Evolutionary conservation across 495 filamentous ascomycete species (phyloP).

Genomic region (Alectoria sarmentosa): DNA sequence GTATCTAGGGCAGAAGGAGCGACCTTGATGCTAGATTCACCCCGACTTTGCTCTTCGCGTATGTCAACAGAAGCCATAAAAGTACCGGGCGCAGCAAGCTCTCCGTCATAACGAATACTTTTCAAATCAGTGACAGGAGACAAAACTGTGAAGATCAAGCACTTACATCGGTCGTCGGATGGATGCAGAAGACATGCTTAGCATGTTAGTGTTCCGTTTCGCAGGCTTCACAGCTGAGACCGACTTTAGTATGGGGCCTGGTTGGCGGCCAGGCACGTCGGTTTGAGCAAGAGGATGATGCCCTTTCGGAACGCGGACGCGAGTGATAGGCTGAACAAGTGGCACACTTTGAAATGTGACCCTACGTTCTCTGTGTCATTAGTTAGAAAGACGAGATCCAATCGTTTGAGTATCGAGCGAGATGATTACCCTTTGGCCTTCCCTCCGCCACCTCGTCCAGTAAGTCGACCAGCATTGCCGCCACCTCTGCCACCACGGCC

Average conservation of each 20-base stretch:
- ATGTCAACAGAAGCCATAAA: not conserved
- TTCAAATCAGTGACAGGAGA: not conserved
- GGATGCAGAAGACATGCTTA: not conserved
- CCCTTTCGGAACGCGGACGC: conserved; percentile 5
- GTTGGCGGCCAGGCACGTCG: not conserved
- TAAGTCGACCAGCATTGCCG: not conserved
- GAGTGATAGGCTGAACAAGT: not conserved
- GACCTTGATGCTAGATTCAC: not conserved
- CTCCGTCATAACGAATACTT: not conserved
- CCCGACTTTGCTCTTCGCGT: not conserved
- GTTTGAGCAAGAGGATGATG: not conserved
- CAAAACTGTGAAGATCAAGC: not conserved
- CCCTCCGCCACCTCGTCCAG: not conserved
- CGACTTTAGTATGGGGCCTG: not conserved
- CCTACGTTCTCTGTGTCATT: conserved; percentile 2
- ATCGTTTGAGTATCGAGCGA: not conserved
- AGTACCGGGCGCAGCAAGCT: not conserved
- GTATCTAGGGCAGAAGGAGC: not conserved
- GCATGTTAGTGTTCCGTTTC: not conserved
- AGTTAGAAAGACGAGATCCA: not conserved
- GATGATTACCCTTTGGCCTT: not conserved
- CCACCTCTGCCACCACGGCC: conserved; percentile 12
- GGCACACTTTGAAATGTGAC: not conserved
- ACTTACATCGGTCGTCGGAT: not conserved
- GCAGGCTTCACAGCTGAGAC: not conserved